phyloP scores from a whole-genome alignment of 306 rosid genomes.

The Hippophae rhamnoides region DNA sequence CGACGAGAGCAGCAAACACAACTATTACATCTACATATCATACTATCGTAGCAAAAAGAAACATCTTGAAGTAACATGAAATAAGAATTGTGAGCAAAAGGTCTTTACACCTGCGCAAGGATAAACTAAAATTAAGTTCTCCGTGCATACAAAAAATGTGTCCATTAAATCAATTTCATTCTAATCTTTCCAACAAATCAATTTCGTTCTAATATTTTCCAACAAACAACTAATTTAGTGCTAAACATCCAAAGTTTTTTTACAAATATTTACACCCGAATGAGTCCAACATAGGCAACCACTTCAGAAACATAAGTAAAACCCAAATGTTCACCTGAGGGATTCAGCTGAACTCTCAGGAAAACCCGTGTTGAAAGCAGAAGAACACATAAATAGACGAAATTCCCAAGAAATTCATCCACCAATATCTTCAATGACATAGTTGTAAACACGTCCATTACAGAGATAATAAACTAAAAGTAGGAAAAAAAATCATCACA shows the following conservation, averaged over 20 bases:
- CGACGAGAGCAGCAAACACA: slow-evolving; percentile 2
- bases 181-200: no score
- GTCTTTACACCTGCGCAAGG: slow-evolving; percentile 44
- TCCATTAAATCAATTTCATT: background rate
- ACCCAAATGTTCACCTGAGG: slow-evolving; percentile 37
- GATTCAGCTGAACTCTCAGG: slow-evolving; percentile 32
- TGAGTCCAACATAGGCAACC: no score
- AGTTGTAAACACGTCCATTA: background rate
- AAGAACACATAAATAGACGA: slow-evolving; percentile 47
- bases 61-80: slow-evolving; percentile 82
- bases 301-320: no score
- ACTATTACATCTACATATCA: slow-evolving; percentile 13
- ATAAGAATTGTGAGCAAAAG: slow-evolving; percentile 55
- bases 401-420: slow-evolving; percentile 59
- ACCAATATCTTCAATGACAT: slow-evolving; percentile 40
- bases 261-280: no score
- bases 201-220: no score
- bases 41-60: slow-evolving; percentile 77
- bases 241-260: no score
- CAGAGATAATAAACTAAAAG: background rate
- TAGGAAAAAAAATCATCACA: background rate
- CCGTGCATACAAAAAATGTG: background rate
- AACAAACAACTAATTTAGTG: no score
- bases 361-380: slow-evolving; percentile 35
- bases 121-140: slow-evolving; percentile 9